Conservation (phyloP, 257 asterid genomes). For the Nicotiana undulata region DNA sequence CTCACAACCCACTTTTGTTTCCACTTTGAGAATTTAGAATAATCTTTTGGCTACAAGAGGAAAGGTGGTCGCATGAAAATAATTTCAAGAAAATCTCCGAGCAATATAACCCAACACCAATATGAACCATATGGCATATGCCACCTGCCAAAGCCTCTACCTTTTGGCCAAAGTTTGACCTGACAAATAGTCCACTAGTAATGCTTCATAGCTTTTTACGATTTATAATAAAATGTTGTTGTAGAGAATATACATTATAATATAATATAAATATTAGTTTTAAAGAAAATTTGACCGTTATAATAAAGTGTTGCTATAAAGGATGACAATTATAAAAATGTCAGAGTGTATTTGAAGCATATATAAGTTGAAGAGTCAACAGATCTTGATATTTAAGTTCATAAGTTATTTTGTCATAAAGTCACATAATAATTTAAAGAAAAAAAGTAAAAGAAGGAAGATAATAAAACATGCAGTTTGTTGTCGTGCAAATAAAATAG, state of each 20-base stretch:
- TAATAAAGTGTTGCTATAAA: too few species aligned
- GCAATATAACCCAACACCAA: not conserved
- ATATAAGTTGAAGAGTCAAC: not conserved
- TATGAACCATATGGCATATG: too few species aligned
- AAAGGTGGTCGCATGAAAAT: not conserved
- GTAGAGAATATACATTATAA: too few species aligned
- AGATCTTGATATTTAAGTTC: not conserved
- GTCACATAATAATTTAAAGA: not conserved
- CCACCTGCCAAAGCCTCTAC: not conserved
- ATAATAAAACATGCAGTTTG: not conserved
- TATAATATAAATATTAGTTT: too few species aligned
- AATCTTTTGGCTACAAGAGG: not conserved
- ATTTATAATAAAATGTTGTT: too few species aligned
- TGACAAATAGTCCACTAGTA: not conserved
- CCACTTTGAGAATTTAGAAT: not conserved
- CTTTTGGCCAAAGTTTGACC: not conserved
- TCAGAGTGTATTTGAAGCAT: too few species aligned
- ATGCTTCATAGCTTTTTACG: not conserved
- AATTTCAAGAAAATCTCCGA: not conserved
- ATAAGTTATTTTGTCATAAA: not conserved
- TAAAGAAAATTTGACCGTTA: too few species aligned
- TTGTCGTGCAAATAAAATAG: too few species aligned
- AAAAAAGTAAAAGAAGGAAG: not conserved
- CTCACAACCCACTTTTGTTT: not conserved
- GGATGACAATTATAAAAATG: too few species aligned